Percentiles rank a stretch among this genome's conserved stretches.
phyloP scores from a whole-genome alignment of 495 filamentous ascomycete species.

The Penicillium macrosclerotiorum region DNA sequence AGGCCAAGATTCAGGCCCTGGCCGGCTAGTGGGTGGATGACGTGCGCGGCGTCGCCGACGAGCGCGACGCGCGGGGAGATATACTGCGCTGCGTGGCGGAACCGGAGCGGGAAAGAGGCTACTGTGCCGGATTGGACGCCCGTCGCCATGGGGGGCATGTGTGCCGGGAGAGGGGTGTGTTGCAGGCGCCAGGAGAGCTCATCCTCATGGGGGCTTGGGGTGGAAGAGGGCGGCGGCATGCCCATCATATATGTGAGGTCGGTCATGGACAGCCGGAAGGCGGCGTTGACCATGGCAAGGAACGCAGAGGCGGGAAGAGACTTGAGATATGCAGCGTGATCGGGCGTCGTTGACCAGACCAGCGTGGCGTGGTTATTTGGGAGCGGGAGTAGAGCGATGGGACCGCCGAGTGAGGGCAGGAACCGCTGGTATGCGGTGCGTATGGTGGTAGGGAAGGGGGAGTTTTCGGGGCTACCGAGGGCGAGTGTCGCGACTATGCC shows the following conservation, averaged over 20 bases:
- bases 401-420: constrained; percentile 74
- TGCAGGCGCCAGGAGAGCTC: constrained; percentile 81
- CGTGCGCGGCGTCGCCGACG: constrained; percentile 92
- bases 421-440: constrained; percentile 94
- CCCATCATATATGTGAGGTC: constrained; percentile 81
- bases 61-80: constrained; percentile 84
- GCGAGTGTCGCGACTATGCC: constrained; percentile 88
- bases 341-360: constrained; percentile 88
- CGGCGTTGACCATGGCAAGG: constrained; percentile 85
- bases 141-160: constrained; percentile 56
- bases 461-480: constrained; percentile 49
- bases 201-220: constrained; percentile 50
- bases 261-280: constrained; percentile 75
- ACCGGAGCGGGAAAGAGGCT: constrained; percentile 84
- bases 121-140: constrained; percentile 76
- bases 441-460: constrained; percentile 32
- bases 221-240: constrained; percentile 40
- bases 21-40: constrained; percentile 89
- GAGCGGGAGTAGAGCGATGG: constrained; percentile 85
- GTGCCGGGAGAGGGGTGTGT: constrained; percentile 55
- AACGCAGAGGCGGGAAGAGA: constrained; percentile 68
- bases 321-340: constrained; percentile 78
- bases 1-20: constrained; percentile 95
- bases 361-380: constrained; percentile 79
- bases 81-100: constrained; percentile 91